Evolutionary conservation across 768 basidiomycete species (phyloP).

Genomic region (Chalciporus sphaerocephalus): DNA sequence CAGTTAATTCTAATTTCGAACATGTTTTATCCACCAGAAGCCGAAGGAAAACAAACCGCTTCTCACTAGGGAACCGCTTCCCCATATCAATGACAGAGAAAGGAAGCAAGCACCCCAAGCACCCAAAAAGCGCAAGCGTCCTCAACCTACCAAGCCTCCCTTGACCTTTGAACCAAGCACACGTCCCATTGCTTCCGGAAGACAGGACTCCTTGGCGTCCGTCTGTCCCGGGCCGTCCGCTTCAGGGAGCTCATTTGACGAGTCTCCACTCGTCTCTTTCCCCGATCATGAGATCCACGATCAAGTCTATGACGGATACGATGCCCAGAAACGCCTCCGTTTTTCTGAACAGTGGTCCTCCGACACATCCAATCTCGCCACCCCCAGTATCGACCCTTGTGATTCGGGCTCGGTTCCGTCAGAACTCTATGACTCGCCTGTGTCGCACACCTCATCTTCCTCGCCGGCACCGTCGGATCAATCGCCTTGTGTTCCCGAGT

Average conservation of each 20-base stretch:
- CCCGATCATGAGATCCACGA: slow-evolving; percentile 9
- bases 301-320: slow-evolving; percentile 7
- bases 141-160: slow-evolving; percentile 16
- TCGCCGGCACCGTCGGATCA: slow-evolving; percentile 25
- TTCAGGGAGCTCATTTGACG: slow-evolving; percentile 10
- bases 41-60: slow-evolving; percentile 18
- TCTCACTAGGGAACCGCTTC: slow-evolving; percentile 21
- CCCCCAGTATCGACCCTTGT: slow-evolving; percentile 13
- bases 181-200: slow-evolving; percentile 22
- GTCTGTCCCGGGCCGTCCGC: slow-evolving; percentile 8
- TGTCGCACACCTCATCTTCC: slow-evolving; percentile 19
- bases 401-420: slow-evolving; percentile 9
- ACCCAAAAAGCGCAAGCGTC: slow-evolving; percentile 24
- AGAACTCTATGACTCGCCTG: slow-evolving; percentile 22
- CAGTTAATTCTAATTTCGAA: slow-evolving; percentile 10
- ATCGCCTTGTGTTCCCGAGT: slow-evolving; percentile 14
- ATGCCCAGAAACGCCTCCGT: slow-evolving; percentile 17
- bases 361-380: slow-evolving; percentile 8
- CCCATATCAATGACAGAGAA: slow-evolving; percentile 17
- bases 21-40: slow-evolving; percentile 17
- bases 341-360: slow-evolving; percentile 7
- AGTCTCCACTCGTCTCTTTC: slow-evolving; percentile 4
- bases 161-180: slow-evolving; percentile 18
- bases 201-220: slow-evolving; percentile 12
- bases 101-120: slow-evolving; percentile 14